Conservation (phyloP, 2,329 filamentous ascomycete species). For the Domatiomyces catenatus region DNA sequence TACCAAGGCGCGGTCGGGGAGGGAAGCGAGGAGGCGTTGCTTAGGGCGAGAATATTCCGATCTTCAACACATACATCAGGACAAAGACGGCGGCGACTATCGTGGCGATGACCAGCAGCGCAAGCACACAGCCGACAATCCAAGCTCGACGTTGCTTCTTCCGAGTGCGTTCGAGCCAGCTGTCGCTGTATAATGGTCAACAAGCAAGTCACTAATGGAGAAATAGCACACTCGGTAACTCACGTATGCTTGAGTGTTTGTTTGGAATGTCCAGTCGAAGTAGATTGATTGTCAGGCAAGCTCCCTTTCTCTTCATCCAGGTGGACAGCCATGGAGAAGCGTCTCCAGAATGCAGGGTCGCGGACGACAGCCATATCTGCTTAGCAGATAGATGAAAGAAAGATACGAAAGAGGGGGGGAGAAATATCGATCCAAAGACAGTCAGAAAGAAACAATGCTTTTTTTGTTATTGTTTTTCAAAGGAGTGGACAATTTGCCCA, state of each 20-base stretch:
- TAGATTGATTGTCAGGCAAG: slow-evolving; percentile 6
- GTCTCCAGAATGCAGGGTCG: slow-evolving; percentile 45
- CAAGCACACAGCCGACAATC: slow-evolving; percentile 27
- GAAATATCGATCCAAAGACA: not conserved
- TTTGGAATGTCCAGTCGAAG: slow-evolving; percentile 5
- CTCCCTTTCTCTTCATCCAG: slow-evolving; percentile 33
- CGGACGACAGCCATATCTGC: slow-evolving; percentile 34
- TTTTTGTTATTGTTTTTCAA: not conserved
- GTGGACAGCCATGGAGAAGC: slow-evolving; percentile 44
- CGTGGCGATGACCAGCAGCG: slow-evolving; percentile 5
- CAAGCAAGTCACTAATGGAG: not conserved
- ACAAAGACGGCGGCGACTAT: slow-evolving; percentile 10
- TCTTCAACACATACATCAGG: slow-evolving; percentile 10
- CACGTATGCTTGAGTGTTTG: slow-evolving; percentile 15
- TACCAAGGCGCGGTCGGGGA: not conserved
- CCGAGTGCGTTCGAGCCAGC: slow-evolving; percentile 39
- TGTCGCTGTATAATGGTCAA: slow-evolving; percentile 25
- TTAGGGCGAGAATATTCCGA: slow-evolving; percentile 8
- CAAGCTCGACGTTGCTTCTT: slow-evolving; percentile 34
- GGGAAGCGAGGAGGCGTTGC: not conserved
- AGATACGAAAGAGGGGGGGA: not conserved
- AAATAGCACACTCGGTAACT: slow-evolving; percentile 1
- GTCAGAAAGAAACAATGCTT: not conserved
- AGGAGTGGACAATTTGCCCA: not conserved
- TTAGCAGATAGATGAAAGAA: not conserved